A percentile compares a stretch with the other conserved stretches of the same genome.
These are phyloP conservation scores for Podaxis sp. DNA, from an alignment of 768 basidiomycete genomes.

Conservation along the genomic window DNA sequence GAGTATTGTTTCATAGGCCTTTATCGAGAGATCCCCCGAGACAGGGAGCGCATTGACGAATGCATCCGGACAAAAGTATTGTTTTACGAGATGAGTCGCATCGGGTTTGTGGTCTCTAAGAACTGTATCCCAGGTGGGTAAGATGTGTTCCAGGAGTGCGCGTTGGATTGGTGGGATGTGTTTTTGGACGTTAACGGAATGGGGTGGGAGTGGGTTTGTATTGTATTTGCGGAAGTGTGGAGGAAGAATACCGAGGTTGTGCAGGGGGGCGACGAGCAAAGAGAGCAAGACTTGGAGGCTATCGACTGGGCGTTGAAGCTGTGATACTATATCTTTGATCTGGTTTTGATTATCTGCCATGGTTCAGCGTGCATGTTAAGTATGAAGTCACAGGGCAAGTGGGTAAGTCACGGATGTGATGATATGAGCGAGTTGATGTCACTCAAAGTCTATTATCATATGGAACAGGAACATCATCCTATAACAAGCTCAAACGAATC, in stretches of 20 bases:
- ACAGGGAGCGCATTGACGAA: conserved; percentile 50
- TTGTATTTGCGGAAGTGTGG: conserved; percentile 51
- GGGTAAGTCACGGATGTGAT: neutral
- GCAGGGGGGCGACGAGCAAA: conserved; percentile 61
- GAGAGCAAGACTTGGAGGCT: conserved; percentile 52
- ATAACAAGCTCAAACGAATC: neutral
- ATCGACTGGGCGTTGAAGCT: conserved; percentile 45
- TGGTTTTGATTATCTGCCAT: conserved; percentile 22
- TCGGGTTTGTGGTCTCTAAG: conserved; percentile 46
- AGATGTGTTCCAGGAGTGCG: conserved; percentile 58
- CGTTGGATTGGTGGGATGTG: conserved; percentile 63
- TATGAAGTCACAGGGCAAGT: neutral
- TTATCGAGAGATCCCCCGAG: conserved; percentile 53
- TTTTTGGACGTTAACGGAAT: conserved; percentile 33
- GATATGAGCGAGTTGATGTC: neutral
- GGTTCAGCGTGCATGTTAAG: neutral
- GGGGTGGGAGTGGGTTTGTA: conserved; percentile 33
- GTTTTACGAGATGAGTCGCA: conserved; percentile 47
- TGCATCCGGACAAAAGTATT: conserved; percentile 74
- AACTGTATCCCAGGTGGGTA: conserved; percentile 65
- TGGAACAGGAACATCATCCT: neutral
- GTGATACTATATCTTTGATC: conserved; percentile 40
- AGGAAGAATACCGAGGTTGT: conserved; percentile 56
- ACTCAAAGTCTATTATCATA: neutral
- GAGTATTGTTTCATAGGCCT: conserved; percentile 67